phyloP scores from a whole-genome alignment of 2,329 filamentous ascomycete species.

The Arthroderma sp. region DNA sequence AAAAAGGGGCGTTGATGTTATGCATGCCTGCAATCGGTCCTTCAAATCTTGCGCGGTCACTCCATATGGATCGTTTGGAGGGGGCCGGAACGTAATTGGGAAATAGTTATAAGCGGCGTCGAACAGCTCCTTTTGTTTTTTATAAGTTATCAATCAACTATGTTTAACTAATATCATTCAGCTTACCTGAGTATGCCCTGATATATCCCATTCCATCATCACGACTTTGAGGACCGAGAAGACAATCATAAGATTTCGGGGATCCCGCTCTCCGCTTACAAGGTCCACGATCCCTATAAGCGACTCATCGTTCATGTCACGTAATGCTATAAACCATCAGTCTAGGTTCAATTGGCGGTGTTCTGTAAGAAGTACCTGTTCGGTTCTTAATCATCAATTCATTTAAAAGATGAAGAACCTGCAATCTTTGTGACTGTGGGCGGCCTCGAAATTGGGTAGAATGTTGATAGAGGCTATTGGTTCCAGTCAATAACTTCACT shows the following conservation, averaged over 20 bases:
- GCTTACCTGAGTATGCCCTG: conserved; percentile 45
- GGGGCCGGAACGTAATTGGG: conserved; percentile 58
- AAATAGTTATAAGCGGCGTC: conserved; percentile 62
- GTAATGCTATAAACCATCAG: conserved; percentile 32
- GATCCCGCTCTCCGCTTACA: conserved; percentile 57
- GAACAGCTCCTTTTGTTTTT: conserved; percentile 39
- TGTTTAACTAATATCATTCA: background rate
- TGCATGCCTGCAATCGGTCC: conserved; percentile 50
- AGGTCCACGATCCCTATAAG: conserved; percentile 51
- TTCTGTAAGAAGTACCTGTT: conserved; percentile 29
- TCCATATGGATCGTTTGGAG: conserved; percentile 56
- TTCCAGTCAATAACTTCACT: background rate
- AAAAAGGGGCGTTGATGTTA: conserved; percentile 50
- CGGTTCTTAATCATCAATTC: conserved; percentile 51
- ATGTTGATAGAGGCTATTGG: conserved; percentile 36
- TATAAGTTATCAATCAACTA: background rate
- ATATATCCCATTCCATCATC: conserved; percentile 56
- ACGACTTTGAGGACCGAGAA: conserved; percentile 56
- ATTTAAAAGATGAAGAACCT: conserved; percentile 51
- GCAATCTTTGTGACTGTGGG: conserved; percentile 53
- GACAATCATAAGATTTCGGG: conserved; percentile 57
- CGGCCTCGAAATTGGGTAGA: conserved; percentile 48
- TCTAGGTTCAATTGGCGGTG: background rate
- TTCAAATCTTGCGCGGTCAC: conserved; percentile 60
- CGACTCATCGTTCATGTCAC: conserved; percentile 48